Conservation (phyloP, 2,329 filamentous ascomycete genomes). For the Arthroderma sp. region DNA sequence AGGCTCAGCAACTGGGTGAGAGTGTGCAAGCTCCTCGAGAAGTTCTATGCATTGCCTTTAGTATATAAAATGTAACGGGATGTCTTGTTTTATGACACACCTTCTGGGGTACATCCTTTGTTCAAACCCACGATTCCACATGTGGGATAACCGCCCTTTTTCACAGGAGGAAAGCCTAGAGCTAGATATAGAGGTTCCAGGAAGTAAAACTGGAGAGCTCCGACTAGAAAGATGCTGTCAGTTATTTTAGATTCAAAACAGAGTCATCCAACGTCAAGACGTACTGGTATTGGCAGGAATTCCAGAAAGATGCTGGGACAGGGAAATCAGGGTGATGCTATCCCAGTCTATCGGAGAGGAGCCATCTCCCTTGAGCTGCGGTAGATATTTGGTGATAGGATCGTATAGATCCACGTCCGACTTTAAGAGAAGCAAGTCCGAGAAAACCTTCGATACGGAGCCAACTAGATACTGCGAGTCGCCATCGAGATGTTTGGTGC, state of each 20-base stretch:
- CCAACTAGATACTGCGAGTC: conserved; percentile 36
- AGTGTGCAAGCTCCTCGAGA: conserved; percentile 22
- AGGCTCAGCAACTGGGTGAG: conserved; percentile 22
- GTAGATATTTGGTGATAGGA: conserved; percentile 28
- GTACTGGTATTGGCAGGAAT: conserved; percentile 28
- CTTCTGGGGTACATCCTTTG: conserved; percentile 23
- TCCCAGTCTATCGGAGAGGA: conserved; percentile 25
- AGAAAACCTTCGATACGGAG: conserved; percentile 32
- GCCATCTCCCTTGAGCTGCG: conserved; percentile 17
- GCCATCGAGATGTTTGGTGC: conserved; percentile 23
- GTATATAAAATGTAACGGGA: neutral
- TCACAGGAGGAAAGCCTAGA: conserved; percentile 30
- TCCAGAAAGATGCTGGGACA: conserved; percentile 30
- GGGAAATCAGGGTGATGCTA: conserved; percentile 28
- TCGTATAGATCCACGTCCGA: conserved; percentile 26
- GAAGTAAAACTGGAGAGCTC: conserved; percentile 31
- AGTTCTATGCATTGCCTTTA: conserved; percentile 20
- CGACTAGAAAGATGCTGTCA: conserved; percentile 6
- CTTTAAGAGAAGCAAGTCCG: conserved; percentile 29
- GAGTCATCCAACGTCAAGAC: neutral
- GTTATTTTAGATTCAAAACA: neutral
- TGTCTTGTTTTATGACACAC: conserved; percentile 15
- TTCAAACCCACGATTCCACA: conserved; percentile 31
- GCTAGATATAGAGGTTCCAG: conserved; percentile 26
- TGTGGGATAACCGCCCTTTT: conserved; percentile 25